A percentile compares a stretch with the other conserved stretches of the same genome.
These are phyloP conservation scores for Hypoxylon perforatum DNA, from an alignment of 495 filamentous ascomycete species.

Conservation along the genomic window DNA sequence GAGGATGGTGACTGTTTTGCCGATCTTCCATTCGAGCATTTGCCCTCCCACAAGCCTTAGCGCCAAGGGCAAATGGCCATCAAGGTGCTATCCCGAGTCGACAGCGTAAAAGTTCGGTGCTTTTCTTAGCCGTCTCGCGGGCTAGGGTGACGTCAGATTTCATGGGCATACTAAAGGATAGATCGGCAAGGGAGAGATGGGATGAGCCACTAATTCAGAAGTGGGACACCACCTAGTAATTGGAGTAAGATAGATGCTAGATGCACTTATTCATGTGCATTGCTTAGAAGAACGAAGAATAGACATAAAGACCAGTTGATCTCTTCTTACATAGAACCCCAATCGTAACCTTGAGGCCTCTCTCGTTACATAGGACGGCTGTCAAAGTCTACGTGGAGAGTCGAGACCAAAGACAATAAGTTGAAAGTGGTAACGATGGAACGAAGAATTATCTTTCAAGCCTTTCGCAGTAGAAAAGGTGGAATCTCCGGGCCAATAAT, in stretches of 20 bases:
- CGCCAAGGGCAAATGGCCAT: conserved; percentile 27
- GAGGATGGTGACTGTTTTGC: conserved; percentile 7
- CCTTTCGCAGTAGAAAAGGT: not conserved
- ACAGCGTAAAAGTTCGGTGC: not conserved
- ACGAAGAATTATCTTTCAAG: not conserved
- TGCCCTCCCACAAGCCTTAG: conserved; percentile 1
- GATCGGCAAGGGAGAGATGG: conserved; percentile 7
- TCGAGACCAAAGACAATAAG: not conserved
- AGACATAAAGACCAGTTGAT: no score
- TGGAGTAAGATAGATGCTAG: no score
- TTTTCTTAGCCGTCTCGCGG: conserved; percentile 11
- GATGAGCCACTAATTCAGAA: conserved; percentile 6
- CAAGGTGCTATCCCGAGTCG: conserved; percentile 23
- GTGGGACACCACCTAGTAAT: conserved; percentile 11
- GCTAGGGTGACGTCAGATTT: conserved; percentile 32
- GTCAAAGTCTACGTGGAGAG: not conserved
- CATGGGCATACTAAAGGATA: conserved; percentile 5
- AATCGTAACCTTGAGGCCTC: no score
- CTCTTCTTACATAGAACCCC: no score
- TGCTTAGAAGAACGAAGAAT: no score
- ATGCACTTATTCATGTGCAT: conserved; percentile 10
- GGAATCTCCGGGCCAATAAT: conserved; percentile 5
- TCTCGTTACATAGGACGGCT: no score
- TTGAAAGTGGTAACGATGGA: conserved; percentile 5
- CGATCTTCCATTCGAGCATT: conserved; percentile 16